Base-by-base conservation (phyloP, 2,329 filamentous ascomycete genomes). In the Basipetospora chlamydospora region DNA sequence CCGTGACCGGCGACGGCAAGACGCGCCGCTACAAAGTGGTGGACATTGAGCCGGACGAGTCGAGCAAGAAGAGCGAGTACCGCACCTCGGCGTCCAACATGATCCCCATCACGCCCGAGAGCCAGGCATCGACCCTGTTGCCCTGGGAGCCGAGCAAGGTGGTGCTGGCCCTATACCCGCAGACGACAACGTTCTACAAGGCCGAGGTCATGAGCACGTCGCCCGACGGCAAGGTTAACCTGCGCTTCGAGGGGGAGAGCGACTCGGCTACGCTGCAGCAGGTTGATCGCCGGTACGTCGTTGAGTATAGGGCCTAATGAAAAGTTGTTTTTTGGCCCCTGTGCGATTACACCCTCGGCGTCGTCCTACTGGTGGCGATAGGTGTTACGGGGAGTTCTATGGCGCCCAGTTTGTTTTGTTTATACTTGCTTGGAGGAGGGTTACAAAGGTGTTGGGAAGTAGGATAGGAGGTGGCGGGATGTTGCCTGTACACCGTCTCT, bases 101-200 rank as follows among this genome's bases (percentile, higher is more conserved):
- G 65, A 86, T 87, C 31, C 72, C 77, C 2, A 86, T 90, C 39
- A 78, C 82, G 2, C 65, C 70, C 0, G 59, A 60, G 43, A 56
- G 43, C 49, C 63, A 44, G 51, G 61, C 52, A 44, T 61, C 56
- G 42, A 73, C 57, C 3, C 60, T 79, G 12, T 58, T 67, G 4
- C 65, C 80, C 28, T 69, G 80, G 40, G 72, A 80, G 25, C 58
- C 70, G 26, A 79, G 80, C 30, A 82, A 79, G 51, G 71, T 75
- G 31, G 82, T 88, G 7, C 62, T 88, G 39, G 83, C 83, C 0
- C 61, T 85, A 40, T 90, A 90, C 49, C 83, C 83, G 0, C 77
- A 85, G 47, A 88, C 83, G 1, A 87, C 83, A 1, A 87, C 81
- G 0, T 88, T 90, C 48, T 90, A 90, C 54, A 77, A 81, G 51